Evolutionary conservation across 305 asterid genomes (phyloP).

Genomic region (Withania somnifera): DNA sequence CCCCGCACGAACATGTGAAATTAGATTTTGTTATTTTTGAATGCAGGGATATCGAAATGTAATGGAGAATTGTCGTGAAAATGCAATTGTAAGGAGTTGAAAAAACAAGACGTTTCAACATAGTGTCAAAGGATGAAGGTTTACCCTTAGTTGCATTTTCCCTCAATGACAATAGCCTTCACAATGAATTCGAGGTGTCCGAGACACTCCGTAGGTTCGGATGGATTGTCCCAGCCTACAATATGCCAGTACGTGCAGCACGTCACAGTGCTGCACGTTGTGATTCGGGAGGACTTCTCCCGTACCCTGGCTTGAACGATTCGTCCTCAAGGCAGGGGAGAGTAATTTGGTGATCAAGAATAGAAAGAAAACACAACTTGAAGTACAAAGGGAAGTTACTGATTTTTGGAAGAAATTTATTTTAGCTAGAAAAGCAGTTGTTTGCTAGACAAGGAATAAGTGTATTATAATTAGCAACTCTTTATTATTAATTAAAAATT

Average conservation of each 20-base stretch:
- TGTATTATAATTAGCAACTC: no score
- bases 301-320: slow-evolving; percentile 41
- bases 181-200: slow-evolving; percentile 38
- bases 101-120: slow-evolving; percentile 30
- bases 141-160: slow-evolving; percentile 47
- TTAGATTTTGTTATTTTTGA: not conserved
- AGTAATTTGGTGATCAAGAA: not conserved
- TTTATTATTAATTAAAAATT: no score
- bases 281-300: slow-evolving; percentile 43
- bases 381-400: slow-evolving; percentile 40
- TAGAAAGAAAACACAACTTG: slow-evolving; percentile 22
- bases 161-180: slow-evolving; percentile 32
- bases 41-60: slow-evolving; percentile 33
- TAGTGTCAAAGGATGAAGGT: slow-evolving; percentile 37
- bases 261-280: slow-evolving; percentile 33
- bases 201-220: slow-evolving; percentile 38
- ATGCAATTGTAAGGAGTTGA: slow-evolving; percentile 30
- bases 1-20: no score
- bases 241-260: slow-evolving; percentile 43
- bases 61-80: slow-evolving; percentile 46
- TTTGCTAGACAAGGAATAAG: not conserved
- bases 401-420: slow-evolving; percentile 37
- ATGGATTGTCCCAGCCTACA: slow-evolving; percentile 55
- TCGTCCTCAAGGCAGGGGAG: not conserved
- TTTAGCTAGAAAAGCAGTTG: slow-evolving; percentile 18